Evolutionary conservation across 1,139 yeast genomes (phyloP).

Genomic region (Pichia sp.): DNA sequence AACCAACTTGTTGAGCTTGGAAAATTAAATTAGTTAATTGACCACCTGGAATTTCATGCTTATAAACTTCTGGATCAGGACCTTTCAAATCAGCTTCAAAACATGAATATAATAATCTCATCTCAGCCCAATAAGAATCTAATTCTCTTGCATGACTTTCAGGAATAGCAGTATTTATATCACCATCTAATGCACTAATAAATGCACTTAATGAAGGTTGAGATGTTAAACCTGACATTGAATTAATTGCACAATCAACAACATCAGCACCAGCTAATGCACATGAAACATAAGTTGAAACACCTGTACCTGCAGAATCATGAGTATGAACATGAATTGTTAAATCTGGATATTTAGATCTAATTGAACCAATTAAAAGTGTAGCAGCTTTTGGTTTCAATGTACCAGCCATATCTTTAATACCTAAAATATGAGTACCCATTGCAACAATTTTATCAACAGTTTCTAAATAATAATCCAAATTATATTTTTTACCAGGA

Average conservation of each 20-base stretch:
- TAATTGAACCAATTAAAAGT: constrained; percentile 67
- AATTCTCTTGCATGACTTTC: constrained; percentile 67
- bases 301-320: constrained; percentile 99
- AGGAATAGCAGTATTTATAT: constrained; percentile 67
- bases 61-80: constrained; percentile 98
- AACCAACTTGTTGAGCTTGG: constrained; percentile 98
- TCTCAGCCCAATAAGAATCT: constrained; percentile 97
- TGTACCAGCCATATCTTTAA: constrained; percentile 99
- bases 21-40: constrained; percentile 93
- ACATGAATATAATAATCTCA: constrained; percentile 92
- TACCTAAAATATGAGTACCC: constrained; percentile 97
- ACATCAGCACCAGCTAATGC: constrained; percentile 97
- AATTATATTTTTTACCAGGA: constrained; percentile 91
- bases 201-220: constrained; percentile 95
- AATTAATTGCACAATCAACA: constrained; percentile 94
- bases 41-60: constrained; percentile 99
- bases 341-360: constrained; percentile 82
- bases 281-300: constrained; percentile 90
- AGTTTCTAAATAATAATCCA: constrained; percentile 77
- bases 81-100: constrained; percentile 98
- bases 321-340: constrained; percentile 99
- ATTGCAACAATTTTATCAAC: constrained; percentile 79
- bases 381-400: constrained; percentile 92
- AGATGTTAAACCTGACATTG: constrained; percentile 97
- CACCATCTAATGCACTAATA: constrained; percentile 87